Conservation (phyloP, 2,329 filamentous ascomycete species). For the Monilinia fructigena region DNA sequence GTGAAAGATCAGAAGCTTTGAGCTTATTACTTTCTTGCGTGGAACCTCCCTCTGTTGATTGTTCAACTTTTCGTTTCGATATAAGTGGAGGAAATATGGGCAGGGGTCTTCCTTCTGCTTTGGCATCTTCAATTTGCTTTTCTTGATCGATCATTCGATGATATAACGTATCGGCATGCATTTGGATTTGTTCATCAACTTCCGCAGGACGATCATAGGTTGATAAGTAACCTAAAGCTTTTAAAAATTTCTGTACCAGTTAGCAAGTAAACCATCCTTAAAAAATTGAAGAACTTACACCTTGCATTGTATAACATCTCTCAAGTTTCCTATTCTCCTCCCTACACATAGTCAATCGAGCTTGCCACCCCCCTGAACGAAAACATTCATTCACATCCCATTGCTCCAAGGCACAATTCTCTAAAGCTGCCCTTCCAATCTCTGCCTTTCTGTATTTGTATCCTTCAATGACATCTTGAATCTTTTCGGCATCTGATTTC, state of each 20-base stretch:
- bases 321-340: constrained; percentile 76
- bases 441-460: constrained; percentile 79
- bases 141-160: constrained; percentile 86
- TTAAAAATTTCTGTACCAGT: constrained; percentile 69
- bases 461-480: constrained; percentile 75
- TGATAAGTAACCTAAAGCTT: constrained; percentile 82
- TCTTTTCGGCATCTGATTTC: constrained; percentile 75
- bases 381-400: constrained; percentile 82
- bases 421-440: constrained; percentile 78
- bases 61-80: constrained; percentile 24
- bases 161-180: constrained; percentile 91
- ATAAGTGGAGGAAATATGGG: constrained; percentile 62
- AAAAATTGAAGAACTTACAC: constrained; percentile 49
- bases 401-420: constrained; percentile 91
- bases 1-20: constrained; percentile 41
- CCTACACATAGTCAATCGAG: constrained; percentile 76
- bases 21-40: constrained; percentile 27
- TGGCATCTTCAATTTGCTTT: constrained; percentile 66
- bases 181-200: constrained; percentile 85
- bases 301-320: constrained; percentile 86
- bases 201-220: constrained; percentile 61
- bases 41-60: constrained; percentile 9
- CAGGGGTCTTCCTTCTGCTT: constrained; percentile 56
- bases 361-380: constrained; percentile 63
- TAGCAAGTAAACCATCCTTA: constrained; percentile 3